Evolutionary conservation across 768 basidiomycete species (phyloP), one percentile per base, ranked within the genome.

Genomic region (Suillus sp.): DNA sequence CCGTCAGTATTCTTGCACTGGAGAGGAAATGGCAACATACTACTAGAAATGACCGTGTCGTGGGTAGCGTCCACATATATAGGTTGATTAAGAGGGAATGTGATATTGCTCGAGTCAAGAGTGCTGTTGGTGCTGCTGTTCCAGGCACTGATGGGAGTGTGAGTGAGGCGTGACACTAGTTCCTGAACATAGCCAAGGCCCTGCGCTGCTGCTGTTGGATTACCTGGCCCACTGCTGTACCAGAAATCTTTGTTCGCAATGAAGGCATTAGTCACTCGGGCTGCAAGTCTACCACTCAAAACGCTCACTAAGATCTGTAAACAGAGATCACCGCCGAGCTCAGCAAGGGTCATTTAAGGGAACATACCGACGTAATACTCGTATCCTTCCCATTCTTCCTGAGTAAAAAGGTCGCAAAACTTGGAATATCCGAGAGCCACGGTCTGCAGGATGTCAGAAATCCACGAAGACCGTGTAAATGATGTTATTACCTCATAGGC

Each of bases 321-420:
- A 25, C 35, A 32, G 22, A 62, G 5, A 35, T 60, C 22, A 42
- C 13, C 4, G 59, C 2, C 37, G 37, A 32, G 32, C 20, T 16
- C 25, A 34, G 20, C 35, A 42, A 30, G 5, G 20, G 34, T 32
- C 4, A 10, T 43, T 34, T 9, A 27, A 53, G 27, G 14, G 16
- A 13, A 65, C 75, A 59, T 37, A 76, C 75, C 76, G 34, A 60
- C 65, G 32, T 75, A 71, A 66, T 85, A 83, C 59, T 82, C 78
- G 64, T 78, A 84, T 1, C 80, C 79, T 65, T 78, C 76, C 83
- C 83, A 85, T 67, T 85, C 84, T 47, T 80, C 76, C 63, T 81
- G 72, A 4, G 83, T 83, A 73, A 85, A 84, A 13, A 85, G 70
- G 10, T 73, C 72, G 65, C 83, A 85, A 74, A 84, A 85, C 20